A percentile compares a stretch with the other conserved stretches of the same genome.
Evolutionary conservation across 768 basidiomycete species (phyloP).

Genomic region (Lentinula edodes): DNA sequence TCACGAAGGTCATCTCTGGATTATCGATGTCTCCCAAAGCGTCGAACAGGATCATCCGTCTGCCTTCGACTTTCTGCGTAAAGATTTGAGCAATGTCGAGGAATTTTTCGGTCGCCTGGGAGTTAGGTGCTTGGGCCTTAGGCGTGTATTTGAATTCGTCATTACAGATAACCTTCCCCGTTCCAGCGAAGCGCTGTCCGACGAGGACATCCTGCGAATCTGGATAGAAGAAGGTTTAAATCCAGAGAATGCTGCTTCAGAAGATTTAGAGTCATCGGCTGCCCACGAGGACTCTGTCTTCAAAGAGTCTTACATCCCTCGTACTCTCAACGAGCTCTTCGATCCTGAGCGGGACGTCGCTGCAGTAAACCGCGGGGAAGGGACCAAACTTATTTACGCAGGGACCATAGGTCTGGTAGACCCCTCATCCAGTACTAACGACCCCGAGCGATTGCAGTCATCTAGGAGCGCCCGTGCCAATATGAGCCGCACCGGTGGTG

Average conservation of each 20-base stretch:
- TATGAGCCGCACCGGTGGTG: conserved; percentile 17
- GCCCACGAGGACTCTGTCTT: conserved; percentile 87
- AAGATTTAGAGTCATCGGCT: conserved; percentile 9
- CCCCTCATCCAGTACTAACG: conserved; percentile 14
- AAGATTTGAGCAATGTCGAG: conserved; percentile 88
- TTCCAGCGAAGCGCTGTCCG: conserved; percentile 21
- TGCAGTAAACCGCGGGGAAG: conserved; percentile 63
- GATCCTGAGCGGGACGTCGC: conserved; percentile 93
- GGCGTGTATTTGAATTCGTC: conserved; percentile 86
- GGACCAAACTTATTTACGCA: conserved; percentile 76
- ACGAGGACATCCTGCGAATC: conserved; percentile 30
- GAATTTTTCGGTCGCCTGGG: conserved; percentile 84
- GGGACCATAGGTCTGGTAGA: conserved; percentile 78
- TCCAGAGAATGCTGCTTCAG: conserved; percentile 5
- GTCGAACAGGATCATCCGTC: conserved; percentile 98
- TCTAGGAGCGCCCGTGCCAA: conserved; percentile 10
- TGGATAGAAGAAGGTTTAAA: conserved; percentile 35
- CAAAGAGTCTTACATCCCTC: conserved; percentile 87
- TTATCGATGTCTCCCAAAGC: conserved; percentile 98
- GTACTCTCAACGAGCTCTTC: conserved; percentile 86
- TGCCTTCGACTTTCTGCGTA: conserved; percentile 93
- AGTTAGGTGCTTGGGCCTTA: conserved; percentile 70
- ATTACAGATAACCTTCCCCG: conserved; percentile 49
- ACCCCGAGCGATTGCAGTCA: not conserved
- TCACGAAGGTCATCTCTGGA: conserved; percentile 73